phyloP scores from a whole-genome alignment of 139 green algal species.

The Micromonas pusilla region DNA sequence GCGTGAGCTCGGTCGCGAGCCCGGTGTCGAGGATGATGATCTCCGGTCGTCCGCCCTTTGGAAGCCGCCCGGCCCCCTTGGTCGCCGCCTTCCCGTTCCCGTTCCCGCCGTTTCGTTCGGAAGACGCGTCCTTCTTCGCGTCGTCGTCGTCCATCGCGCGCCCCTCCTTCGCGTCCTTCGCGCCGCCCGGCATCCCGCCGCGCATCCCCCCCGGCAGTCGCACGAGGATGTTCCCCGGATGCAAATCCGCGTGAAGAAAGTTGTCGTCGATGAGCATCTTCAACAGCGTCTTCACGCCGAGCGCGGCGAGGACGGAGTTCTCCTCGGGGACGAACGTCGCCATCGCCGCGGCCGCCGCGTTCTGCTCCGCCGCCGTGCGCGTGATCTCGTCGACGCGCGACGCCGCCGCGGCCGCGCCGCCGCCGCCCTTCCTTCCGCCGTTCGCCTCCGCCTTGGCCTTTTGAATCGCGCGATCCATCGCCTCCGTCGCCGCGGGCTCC shows the following conservation, averaged over 20 bases:
- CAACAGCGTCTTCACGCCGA: constrained; percentile 46
- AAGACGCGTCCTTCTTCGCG: background rate
- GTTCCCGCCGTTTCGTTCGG: background rate
- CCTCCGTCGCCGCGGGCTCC: constrained; percentile 1
- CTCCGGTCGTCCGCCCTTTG: background rate
- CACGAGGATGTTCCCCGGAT: constrained; percentile 83
- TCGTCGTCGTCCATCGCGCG: background rate
- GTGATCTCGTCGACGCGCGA: background rate
- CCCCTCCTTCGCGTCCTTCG: background rate
- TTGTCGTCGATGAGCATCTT: constrained; percentile 84
- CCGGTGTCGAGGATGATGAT: constrained; percentile 24
- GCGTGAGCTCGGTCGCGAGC: constrained; percentile 1
- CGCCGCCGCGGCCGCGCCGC: background rate
- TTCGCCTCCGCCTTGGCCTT: constrained; percentile 11
- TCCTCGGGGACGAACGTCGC: constrained; percentile 1
- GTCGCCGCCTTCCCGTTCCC: background rate
- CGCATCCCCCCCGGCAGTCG: constrained; percentile 16
- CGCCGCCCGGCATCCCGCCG: background rate
- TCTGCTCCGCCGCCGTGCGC: background rate
- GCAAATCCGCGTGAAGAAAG: constrained; percentile 90
- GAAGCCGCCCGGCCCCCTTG: background rate
- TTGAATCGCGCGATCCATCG: constrained; percentile 16
- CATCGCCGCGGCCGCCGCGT: background rate
- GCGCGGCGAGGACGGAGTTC: constrained; percentile 33
- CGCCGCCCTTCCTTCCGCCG: background rate